Percentiles rank a stretch among this genome's conserved stretches.
These are phyloP conservation scores for Chaetomium cochliodes DNA, from an alignment of 495 filamentous ascomycete genomes.

Conservation along the genomic window DNA sequence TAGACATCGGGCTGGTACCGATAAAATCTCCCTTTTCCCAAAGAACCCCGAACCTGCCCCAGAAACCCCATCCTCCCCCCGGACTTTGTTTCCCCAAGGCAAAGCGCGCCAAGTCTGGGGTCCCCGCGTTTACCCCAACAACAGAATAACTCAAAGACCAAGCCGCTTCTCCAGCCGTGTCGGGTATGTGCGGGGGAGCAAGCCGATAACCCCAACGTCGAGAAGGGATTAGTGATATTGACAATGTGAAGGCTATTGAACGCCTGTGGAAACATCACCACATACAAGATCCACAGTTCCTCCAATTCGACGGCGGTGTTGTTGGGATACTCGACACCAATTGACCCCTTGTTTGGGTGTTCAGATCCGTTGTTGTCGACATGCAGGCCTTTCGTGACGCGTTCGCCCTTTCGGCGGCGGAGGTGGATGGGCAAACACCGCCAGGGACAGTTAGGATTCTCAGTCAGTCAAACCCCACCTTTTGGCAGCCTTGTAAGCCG, in stretches of 20 bases:
- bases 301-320: neutral
- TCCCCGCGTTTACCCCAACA: conserved; percentile 5
- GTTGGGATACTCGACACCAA: neutral
- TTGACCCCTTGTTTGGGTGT: neutral
- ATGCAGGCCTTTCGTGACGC: conserved; percentile 10
- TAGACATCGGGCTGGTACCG: too few relatives aligned
- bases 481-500: neutral
- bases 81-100: neutral
- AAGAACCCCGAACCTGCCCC: too few relatives aligned
- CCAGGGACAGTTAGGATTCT: conserved; percentile 11
- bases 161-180: neutral
- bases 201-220: neutral
- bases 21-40: too few relatives aligned
- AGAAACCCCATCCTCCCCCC: neutral
- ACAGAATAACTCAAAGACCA: neutral
- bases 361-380: neutral
- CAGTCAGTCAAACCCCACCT: neutral
- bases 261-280: neutral
- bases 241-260: neutral
- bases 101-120: neutral
- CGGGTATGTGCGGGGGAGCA: conserved; percentile 3
- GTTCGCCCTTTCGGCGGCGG: conserved; percentile 6
- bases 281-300: neutral
- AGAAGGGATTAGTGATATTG: neutral
- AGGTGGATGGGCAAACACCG: conserved; percentile 10